These are phyloP conservation scores for Hyphopichia homilentoma DNA, from an alignment of 805 yeast species.

Conservation along the genomic window DNA sequence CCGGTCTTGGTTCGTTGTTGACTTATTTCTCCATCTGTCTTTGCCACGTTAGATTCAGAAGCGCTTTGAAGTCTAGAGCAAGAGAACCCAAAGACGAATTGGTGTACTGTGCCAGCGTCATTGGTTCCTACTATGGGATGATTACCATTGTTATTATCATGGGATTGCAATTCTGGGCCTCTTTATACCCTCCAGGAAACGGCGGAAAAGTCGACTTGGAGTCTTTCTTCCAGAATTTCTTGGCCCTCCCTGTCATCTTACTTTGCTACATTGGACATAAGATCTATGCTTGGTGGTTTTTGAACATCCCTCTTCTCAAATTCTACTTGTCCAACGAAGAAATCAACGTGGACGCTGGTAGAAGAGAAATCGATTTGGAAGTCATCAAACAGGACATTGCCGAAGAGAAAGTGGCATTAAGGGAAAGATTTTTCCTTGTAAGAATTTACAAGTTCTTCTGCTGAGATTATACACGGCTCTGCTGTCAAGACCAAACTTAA, in stretches of 20 bases:
- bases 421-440: constrained; percentile 8
- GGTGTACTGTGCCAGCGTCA: constrained; percentile 20
- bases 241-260: constrained; percentile 43
- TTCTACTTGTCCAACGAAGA: constrained; percentile 42
- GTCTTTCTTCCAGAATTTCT: constrained; percentile 51
- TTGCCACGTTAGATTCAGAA: constrained; percentile 27
- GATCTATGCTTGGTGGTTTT: constrained; percentile 32
- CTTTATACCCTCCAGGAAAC: constrained; percentile 31
- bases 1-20: constrained; percentile 27
- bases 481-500: no score
- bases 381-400: constrained; percentile 48
- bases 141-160: constrained; percentile 23
- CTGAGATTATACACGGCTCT: constrained; percentile 7
- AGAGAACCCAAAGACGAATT: constrained; percentile 27
- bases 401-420: constrained; percentile 29
- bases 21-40: constrained; percentile 29
- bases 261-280: constrained; percentile 51
- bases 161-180: constrained; percentile 36
- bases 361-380: constrained; percentile 56
- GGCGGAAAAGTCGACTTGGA: constrained; percentile 28
- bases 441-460: constrained; percentile 15
- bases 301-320: constrained; percentile 25
- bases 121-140: constrained; percentile 32
- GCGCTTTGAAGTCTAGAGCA: constrained; percentile 17
- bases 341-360: constrained; percentile 61